These are phyloP conservation scores for Phlegmacium glaucopus DNA, from an alignment of 768 basidiomycete species.

Conservation along the genomic window DNA sequence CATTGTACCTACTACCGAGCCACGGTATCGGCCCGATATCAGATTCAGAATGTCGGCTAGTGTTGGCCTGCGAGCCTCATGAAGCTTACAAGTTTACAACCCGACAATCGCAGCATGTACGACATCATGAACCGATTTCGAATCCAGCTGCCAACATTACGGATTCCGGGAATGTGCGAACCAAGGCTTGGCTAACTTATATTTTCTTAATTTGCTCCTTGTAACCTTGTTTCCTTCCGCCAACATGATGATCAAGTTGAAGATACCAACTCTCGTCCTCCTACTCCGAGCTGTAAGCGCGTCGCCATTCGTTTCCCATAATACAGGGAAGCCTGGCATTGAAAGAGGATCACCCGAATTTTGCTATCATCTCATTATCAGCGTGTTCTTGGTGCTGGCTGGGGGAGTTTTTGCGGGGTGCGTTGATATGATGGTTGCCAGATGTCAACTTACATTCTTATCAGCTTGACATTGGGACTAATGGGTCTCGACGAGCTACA, in stretches of 20 bases:
- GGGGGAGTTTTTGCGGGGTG: conserved; percentile 95
- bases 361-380: conserved; percentile 70
- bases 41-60: too few relatives aligned
- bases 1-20: too few relatives aligned
- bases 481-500: conserved; percentile 95
- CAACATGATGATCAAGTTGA: conserved; percentile 14
- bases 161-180: too few relatives aligned
- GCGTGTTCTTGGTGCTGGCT: conserved; percentile 65
- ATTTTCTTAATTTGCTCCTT: neutral
- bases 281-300: conserved; percentile 16
- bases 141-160: too few relatives aligned
- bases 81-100: too few relatives aligned
- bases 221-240: conserved; percentile 1
- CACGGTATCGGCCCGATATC: too few relatives aligned
- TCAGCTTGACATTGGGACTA: conserved; percentile 81
- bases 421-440: conserved; percentile 22
- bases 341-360: conserved; percentile 60
- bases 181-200: too few relatives aligned
- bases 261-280: conserved; percentile 14
- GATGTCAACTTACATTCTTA: neutral
- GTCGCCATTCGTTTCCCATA: conserved; percentile 15
- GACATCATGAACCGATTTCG: too few relatives aligned
- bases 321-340: conserved; percentile 22
- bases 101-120: too few relatives aligned
- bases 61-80: too few relatives aligned